A percentile compares a stretch with the other conserved stretches of the same genome.
These are phyloP conservation scores for Globisporangium iwayamae DNA, from an alignment of 352 stramenopile species.

Conservation along the genomic window DNA sequence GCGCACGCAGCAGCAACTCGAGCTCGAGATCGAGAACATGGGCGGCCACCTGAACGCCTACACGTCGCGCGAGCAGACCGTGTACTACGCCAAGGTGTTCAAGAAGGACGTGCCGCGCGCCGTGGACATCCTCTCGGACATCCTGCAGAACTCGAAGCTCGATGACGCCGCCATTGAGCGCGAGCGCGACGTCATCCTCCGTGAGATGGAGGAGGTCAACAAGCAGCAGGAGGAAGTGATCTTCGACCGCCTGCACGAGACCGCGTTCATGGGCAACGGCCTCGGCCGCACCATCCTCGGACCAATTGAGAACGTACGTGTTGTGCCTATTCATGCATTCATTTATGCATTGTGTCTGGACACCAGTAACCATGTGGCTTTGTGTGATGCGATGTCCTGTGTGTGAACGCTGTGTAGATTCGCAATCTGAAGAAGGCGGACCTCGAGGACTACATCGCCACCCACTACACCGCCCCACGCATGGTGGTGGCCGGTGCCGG, in stretches of 20 bases:
- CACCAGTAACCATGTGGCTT: neutral
- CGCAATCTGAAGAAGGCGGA: conserved; percentile 92
- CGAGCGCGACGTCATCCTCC: conserved; percentile 98
- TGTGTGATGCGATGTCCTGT: neutral
- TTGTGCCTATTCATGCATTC: conserved; percentile 3
- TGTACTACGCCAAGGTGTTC: conserved; percentile 99
- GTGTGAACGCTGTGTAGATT: conserved; percentile 36
- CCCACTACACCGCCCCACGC: conserved; percentile 99
- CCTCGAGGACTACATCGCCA: conserved; percentile 97
- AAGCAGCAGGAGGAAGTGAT: conserved; percentile 98
- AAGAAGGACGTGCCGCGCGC: conserved; percentile 97
- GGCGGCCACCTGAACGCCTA: conserved; percentile 99
- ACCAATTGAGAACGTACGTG: conserved; percentile 96
- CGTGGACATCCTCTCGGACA: conserved; percentile 99
- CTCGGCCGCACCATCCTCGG: conserved; percentile 99
- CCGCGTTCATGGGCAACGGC: conserved; percentile 96
- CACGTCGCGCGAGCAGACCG: conserved; percentile 99
- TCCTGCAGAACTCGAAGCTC: conserved; percentile 98
- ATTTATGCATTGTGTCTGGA: neutral
- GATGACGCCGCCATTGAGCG: conserved; percentile 95
- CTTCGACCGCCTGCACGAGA: conserved; percentile 99
- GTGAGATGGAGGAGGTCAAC: conserved; percentile 99
- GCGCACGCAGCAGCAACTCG: conserved; percentile 97
- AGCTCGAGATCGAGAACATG: conserved; percentile 99
- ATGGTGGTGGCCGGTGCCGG: conserved; percentile 99